Evolutionary conservation across 2,329 filamentous ascomycete genomes (phyloP), one percentile per base, ranked within the genome.

Genomic region (Colletotrichum sp.): DNA sequence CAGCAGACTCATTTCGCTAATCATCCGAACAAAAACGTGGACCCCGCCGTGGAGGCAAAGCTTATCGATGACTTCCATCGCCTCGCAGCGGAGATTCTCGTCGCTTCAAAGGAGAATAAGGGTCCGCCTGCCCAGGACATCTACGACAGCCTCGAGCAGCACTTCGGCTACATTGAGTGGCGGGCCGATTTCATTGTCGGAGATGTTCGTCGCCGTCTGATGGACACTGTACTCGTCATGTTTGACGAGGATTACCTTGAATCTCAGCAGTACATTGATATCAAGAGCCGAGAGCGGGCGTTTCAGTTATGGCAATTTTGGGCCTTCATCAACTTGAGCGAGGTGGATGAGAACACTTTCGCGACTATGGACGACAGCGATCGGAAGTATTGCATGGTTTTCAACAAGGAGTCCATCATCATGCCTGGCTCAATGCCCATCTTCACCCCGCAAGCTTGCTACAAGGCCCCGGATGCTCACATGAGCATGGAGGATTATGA

Each of bases 171-270:
- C 16, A 43, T 43, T 18, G 36, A 43, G 36, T 18, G 8, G 4
- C 38, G 10, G 0, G 43, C n/a, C 43, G 0, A 21, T 4, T 12
- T 1, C 43, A 0, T 48, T 0, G 43, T 52, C 6, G 43, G n/a
- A 5, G 43, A 8, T 3, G 43, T 52, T 52, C 43, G 43, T 52
- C 43, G 43, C 43, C 10, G 2, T 21, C 43, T 48, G 0, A 48
- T 48, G 43, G 43, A 48, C 2, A 48, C n/a, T 0, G 18, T 48
- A 0, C 18, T 48, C 3, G 10, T 12, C 5, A 21, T 48, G 43
- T 48, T 34, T 13, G 32, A 34, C 32, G 5, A 5, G 32, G 32
- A 13, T 13, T 34, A 12, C 12, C 12, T 34, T 13, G 32, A 34
- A 13, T 34, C 12, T 34, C 32, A 34, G 12, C 12, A 34, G 32